Evolutionary conservation across 1,284 basidiomycete genomes (phyloP).

Genomic region (Moniliophthora roreri): DNA sequence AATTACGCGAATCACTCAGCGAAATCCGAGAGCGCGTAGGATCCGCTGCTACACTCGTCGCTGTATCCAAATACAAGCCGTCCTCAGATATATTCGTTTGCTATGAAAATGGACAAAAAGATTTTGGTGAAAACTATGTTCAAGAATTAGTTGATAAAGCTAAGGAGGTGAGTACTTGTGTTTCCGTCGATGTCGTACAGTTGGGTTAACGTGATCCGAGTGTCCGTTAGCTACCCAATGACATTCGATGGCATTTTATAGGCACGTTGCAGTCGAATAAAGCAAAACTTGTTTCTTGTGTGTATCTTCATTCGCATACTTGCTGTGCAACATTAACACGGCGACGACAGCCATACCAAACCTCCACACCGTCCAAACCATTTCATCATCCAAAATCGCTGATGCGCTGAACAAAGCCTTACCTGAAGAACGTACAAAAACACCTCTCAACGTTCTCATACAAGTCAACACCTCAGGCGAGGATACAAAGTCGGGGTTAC

Average conservation of each 20-base stretch:
- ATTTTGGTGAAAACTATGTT: constrained; percentile 98
- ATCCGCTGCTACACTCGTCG: constrained; percentile 55
- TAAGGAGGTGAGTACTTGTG: constrained; percentile 51
- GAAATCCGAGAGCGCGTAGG: constrained; percentile 5
- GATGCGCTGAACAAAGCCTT: constrained; percentile 81
- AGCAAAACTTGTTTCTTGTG: constrained; percentile 86
- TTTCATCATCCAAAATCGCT: constrained; percentile 87
- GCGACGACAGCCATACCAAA: constrained; percentile 78
- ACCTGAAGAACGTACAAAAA: constrained; percentile 42
- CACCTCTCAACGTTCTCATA: constrained; percentile 76
- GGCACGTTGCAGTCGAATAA: constrained; percentile 96
- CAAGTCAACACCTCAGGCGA: constrained; percentile 97
- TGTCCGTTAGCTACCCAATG: constrained; percentile 63
- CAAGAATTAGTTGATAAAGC: constrained; percentile 95
- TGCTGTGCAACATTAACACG: constrained; percentile 5
- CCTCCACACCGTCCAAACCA: constrained; percentile 86
- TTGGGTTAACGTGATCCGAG: constrained; percentile 10
- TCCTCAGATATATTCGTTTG: constrained; percentile 84
- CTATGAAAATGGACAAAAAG: constrained; percentile 77
- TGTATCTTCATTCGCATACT: constrained; percentile 10
- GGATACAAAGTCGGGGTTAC: constrained; percentile 84
- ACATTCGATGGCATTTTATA: constrained; percentile 97
- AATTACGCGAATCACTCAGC: background rate
- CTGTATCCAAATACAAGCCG: constrained; percentile 95
- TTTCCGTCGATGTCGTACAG: background rate